phyloP scores from a whole-genome alignment of 2,329 filamentous ascomycete species.

The Alternaria arborescens region DNA sequence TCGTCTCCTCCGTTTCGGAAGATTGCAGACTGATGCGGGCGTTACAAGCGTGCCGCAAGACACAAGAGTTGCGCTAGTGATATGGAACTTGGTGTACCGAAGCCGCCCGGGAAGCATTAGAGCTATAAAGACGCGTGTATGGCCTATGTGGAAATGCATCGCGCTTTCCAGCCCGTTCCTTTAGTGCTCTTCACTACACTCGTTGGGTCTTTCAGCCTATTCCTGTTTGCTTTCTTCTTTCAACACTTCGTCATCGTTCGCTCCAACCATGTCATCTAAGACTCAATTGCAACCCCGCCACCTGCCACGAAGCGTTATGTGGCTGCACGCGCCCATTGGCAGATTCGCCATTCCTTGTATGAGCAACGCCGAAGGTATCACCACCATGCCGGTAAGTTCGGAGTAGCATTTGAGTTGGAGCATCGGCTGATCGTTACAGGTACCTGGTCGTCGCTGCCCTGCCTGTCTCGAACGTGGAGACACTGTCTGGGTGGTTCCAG shows the following conservation, averaged over 20 bases:
- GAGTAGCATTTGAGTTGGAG: neutral
- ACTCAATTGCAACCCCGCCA: neutral
- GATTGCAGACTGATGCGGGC: constrained; percentile 20
- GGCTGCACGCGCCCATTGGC: constrained; percentile 36
- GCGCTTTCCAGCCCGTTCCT: neutral
- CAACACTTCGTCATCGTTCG: neutral
- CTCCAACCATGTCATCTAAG: neutral
- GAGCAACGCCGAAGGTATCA: constrained; percentile 42
- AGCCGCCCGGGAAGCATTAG: neutral
- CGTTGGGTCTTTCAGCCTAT: constrained; percentile 1
- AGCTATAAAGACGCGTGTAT: constrained; percentile 23
- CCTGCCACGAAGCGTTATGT: constrained; percentile 29
- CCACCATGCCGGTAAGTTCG: constrained; percentile 46
- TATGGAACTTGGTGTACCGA: constrained; percentile 7
- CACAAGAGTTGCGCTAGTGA: constrained; percentile 8
- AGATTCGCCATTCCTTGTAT: constrained; percentile 39
- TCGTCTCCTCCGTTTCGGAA: constrained; percentile 24
- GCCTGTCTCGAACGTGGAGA: constrained; percentile 52
- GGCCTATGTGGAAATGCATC: constrained; percentile 1
- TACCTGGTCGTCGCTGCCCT: constrained; percentile 52
- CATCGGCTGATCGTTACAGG: constrained; percentile 31
- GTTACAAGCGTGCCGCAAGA: constrained; percentile 29
- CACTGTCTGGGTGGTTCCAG: constrained; percentile 53
- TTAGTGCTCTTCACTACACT: neutral
- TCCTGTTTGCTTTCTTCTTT: neutral